A percentile compares a stretch with the other conserved stretches of the same genome.
Conservation (phyloP, 306 rosid species). For the Casuarina equisetifolia region DNA sequence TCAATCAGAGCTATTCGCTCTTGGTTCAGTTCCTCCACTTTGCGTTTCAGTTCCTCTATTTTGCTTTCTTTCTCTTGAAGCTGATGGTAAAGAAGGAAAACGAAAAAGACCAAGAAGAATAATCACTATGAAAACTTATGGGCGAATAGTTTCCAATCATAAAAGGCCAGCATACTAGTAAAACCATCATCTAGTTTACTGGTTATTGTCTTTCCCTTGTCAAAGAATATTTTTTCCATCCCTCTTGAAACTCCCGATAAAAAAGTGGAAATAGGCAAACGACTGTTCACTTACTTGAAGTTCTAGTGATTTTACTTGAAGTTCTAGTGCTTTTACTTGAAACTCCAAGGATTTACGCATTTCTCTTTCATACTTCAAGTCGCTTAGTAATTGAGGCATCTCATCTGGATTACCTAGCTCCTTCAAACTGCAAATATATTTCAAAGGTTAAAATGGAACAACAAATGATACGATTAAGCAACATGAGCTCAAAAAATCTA, state of each 20-base stretch:
- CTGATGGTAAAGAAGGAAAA: slow-evolving; percentile 4
- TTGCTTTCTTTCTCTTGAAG: background rate
- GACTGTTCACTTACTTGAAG: background rate
- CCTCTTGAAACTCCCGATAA: background rate
- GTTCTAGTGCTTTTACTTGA: background rate
- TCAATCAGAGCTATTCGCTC: background rate
- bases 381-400: background rate
- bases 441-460: background rate
- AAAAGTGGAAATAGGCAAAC: background rate
- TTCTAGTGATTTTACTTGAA: slow-evolving; percentile 4
- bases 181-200: no score
- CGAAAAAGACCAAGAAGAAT: background rate
- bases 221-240: no score
- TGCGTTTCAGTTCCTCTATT: background rate
- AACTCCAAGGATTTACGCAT: background rate
- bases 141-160: no score
- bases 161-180: no score
- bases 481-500: background rate
- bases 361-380: background rate
- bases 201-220: no score
- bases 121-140: background rate
- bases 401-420: background rate
- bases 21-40: background rate
- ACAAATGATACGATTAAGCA: background rate
- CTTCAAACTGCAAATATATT: background rate